These are phyloP conservation scores for Leucocoprinus leucothites DNA, from an alignment of 768 basidiomycete species.

Conservation along the genomic window DNA sequence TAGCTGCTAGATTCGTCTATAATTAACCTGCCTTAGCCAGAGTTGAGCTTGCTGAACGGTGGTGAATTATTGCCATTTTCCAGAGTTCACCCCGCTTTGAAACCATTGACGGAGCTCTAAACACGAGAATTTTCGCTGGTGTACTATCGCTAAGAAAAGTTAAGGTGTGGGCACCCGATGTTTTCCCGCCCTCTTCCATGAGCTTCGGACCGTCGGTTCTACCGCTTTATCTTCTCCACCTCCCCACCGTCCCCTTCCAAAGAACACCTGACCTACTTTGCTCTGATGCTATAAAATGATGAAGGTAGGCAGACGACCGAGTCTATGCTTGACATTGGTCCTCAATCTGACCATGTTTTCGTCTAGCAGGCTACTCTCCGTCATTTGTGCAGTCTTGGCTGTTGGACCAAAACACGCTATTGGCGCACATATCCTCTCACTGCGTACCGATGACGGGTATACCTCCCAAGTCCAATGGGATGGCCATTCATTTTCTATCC, in stretches of 20 bases:
- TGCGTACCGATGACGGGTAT: background rate
- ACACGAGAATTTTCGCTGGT: no score
- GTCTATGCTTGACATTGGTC: background rate
- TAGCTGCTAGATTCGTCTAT: no score
- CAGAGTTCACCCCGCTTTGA: no score
- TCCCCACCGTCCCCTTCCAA: background rate
- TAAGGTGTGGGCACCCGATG: background rate
- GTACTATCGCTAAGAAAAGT: no score
- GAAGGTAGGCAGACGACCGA: background rate
- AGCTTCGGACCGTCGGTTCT: background rate
- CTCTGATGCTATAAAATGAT: background rate
- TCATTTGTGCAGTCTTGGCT: background rate
- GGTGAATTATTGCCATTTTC: no score
- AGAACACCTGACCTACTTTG: background rate
- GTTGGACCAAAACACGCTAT: background rate
- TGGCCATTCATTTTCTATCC: background rate
- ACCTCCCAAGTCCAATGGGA: slow-evolving; percentile 4
- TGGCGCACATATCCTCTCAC: background rate
- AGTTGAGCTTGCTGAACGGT: no score
- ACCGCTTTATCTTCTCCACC: background rate
- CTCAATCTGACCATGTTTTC: background rate
- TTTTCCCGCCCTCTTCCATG: background rate
- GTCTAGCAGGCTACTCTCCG: background rate
- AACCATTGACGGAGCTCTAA: no score
- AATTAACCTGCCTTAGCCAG: no score